Evolutionary conservation across 2,329 filamentous ascomycete genomes (phyloP), one percentile per base, ranked within the genome.

Genomic region (Alternaria sp.): DNA sequence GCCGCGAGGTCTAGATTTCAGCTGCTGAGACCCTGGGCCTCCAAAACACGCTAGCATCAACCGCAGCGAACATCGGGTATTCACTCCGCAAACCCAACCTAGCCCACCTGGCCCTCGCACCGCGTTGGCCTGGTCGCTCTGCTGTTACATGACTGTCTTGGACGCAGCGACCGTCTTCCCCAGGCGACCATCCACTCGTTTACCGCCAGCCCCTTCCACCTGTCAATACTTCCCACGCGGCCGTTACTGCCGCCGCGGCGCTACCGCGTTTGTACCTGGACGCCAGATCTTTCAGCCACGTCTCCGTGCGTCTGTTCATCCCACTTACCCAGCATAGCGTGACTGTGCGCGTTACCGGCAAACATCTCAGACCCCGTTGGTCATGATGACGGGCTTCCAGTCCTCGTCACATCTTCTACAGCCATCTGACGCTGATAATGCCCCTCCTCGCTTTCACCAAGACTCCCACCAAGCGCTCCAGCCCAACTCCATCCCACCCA

Each of bases 221-320:
- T 44, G 56, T 59, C 64, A 46, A 43, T 56, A 25, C 56, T 66
- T 65, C 65, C 63, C 60, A 67, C 63, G 60, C 64, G 59, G 63
- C 59, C 58, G 63, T 64, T 60, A 58, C 62, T 65, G 55, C 64
- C 64, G 64, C 64, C 58, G 43, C 68, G 67, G 66, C 69, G 68
- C 67, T 63, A 67, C 65, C 64, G 58, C 64, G 63, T 69, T 69
- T 67, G 64, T 65, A 67, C 69, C 65, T 65, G 64, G 67, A 49
- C 63, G 67, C 60, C 67, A 71, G 60, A 65, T 68, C 70, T 66
- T 66, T 63, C 70, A 73, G 70, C 71, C 70, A 71, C 71, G 68
- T 71, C 66, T 69, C 63, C 49, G 61, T 63, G 60, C 58, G 47
- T 61, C 58, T 65, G 63, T 65, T 65, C 61, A 64, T 67, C 68